Evolutionary conservation across 768 basidiomycete genomes (phyloP).

Genomic region (Boletus rufocinnamomeus): DNA sequence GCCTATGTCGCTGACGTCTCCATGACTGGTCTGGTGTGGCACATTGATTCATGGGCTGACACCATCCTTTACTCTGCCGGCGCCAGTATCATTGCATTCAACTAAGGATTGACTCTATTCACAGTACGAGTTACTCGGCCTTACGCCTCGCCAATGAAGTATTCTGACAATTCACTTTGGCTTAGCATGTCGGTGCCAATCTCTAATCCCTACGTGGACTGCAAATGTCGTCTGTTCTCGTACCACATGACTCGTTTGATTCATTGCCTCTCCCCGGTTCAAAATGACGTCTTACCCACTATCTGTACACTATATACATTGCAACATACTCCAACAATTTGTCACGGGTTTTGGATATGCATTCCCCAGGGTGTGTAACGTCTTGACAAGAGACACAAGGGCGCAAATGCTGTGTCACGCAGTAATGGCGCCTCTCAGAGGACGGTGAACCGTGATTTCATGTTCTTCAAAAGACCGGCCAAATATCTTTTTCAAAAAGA

Average conservation of each 20-base stretch:
- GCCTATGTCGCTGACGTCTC: slow-evolving; percentile 14
- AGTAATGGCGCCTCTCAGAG: background rate
- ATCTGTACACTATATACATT: too few relatives aligned
- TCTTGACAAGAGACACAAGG: too few relatives aligned
- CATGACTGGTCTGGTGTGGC: slow-evolving; percentile 3
- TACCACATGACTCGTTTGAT: too few relatives aligned
- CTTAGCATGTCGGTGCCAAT: background rate
- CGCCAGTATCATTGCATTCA: background rate
- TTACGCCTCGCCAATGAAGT: background rate
- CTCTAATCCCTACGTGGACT: background rate
- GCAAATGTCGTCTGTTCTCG: background rate
- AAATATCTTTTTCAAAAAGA: background rate
- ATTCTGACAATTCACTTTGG: too few relatives aligned
- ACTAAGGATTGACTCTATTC: background rate
- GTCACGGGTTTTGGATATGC: too few relatives aligned
- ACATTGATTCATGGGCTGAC: slow-evolving; percentile 14
- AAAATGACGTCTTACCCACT: too few relatives aligned
- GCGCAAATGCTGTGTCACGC: background rate
- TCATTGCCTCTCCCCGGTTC: background rate
- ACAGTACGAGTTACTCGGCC: background rate
- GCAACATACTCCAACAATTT: too few relatives aligned
- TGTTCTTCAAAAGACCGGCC: slow-evolving; percentile 10
- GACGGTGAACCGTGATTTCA: slow-evolving; percentile 2
- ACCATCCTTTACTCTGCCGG: slow-evolving; percentile 1
- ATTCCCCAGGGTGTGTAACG: too few relatives aligned